Evolutionary conservation across 306 rosid species (phyloP), one percentile per base, ranked within the genome.

Genomic region (Gastrolobium villosum): DNA sequence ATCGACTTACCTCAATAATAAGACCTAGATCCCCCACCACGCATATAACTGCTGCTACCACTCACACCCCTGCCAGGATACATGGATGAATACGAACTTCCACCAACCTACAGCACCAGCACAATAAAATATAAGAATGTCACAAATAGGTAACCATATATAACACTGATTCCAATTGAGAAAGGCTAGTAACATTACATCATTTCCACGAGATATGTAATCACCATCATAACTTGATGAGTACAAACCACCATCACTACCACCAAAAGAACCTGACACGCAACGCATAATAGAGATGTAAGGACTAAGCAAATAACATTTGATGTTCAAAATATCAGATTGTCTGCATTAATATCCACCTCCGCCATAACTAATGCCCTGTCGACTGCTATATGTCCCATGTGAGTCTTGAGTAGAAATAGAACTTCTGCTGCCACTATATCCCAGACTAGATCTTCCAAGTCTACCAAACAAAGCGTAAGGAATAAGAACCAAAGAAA

Each of bases 171-270:
- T 66, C 60, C 20, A 62, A 37, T 20, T 68, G 71, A 66, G 77
- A 41, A 34, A 69, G 69, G 77, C 30, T 10, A 73, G 59, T 43
- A 67, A 31, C 90, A 83, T 92, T 82, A 95, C 99, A 87, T 93
- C 95, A 87, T 87, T 86, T 43, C 90, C 97, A 63, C 96, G 99
- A 59, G 96, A 54, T 54, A 86, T 57, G 64, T 90, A 93, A 67
- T 93, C 97, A 30, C 88, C 87, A 70, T 90, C 94, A 91, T 93
- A 88, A 78, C 93, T 90, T 63, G 99, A 91, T 43, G 99, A 90
- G 85, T 96, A 91, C 85, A 89, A 55, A 66, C 89, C 97, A 73
- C 94, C 90, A 13, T 89, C 97, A 86, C 86, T 83, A 44, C 90
- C 75, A 36, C 90, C 89, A 73, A 77, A 88, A 57, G 98, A 90